phyloP scores from a whole-genome alignment of 257 asterid species.

The Eucommia ulmoides region DNA sequence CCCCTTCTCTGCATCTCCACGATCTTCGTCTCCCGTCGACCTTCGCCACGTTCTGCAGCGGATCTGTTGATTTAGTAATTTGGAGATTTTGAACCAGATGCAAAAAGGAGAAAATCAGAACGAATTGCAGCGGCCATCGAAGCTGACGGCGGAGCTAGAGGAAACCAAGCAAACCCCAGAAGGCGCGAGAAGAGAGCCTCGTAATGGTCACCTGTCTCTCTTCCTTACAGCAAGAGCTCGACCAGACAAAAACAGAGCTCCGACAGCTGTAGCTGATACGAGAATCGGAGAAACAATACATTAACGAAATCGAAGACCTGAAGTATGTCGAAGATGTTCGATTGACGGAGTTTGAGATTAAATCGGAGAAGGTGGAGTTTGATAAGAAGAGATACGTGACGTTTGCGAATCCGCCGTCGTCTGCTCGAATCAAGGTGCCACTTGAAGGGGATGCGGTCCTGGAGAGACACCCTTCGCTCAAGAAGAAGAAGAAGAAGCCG shows the following conservation, averaged over 20 bases:
- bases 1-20: too few relatives aligned
- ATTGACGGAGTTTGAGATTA: constrained; percentile 11
- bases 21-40: too few relatives aligned
- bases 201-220: constrained; percentile 49
- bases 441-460: constrained; percentile 22
- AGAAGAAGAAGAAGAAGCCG: constrained; percentile 48
- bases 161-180: constrained; percentile 58
- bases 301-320: constrained; percentile 38
- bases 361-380: constrained; percentile 15
- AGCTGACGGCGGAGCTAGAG: constrained; percentile 36
- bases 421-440: constrained; percentile 21
- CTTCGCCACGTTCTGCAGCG: too few relatives aligned
- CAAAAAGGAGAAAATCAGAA: constrained; percentile 7
- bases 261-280: constrained; percentile 20
- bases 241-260: constrained; percentile 53
- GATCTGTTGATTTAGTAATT: too few relatives aligned
- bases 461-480: constrained; percentile 54
- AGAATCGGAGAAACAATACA: constrained; percentile 6
- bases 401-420: constrained; percentile 38
- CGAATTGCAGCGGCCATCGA: too few relatives aligned
- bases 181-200: constrained; percentile 49
- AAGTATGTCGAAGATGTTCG: constrained; percentile 31
- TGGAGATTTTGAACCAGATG: not conserved
- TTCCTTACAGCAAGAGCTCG: constrained; percentile 54
- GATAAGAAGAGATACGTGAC: constrained; percentile 60